Evolutionary conservation across 2,329 filamentous ascomycete species (phyloP).

Genomic region (Phoma sp.): DNA sequence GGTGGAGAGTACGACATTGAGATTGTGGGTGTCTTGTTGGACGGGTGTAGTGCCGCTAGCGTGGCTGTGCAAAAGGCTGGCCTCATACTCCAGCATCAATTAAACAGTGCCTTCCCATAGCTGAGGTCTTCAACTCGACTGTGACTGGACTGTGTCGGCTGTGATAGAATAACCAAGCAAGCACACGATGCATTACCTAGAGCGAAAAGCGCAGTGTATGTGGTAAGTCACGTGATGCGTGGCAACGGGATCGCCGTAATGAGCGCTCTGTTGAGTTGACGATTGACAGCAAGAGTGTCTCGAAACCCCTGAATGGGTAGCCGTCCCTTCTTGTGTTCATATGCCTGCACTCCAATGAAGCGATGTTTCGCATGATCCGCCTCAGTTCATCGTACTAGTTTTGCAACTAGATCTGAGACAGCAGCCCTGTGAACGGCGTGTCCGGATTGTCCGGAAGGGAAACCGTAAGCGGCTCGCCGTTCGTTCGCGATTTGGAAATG

Average conservation of each 20-base stretch:
- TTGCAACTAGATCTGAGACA: constrained; percentile 13
- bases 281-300: neutral
- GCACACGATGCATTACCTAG: neutral
- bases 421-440: constrained; percentile 19
- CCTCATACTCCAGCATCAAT: no score
- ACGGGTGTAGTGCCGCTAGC: no score
- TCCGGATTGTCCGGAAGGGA: constrained; percentile 6
- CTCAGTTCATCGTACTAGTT: constrained; percentile 12
- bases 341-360: neutral
- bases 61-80: no score
- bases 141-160: no score
- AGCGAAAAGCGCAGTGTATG: constrained; percentile 1
- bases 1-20: no score
- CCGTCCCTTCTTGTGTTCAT: neutral
- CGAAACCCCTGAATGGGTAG: neutral
- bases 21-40: no score
- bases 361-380: constrained; percentile 1
- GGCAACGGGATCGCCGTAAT: constrained; percentile 12
- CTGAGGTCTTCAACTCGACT: no score
- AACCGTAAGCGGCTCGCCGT: constrained; percentile 5
- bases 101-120: no score
- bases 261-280: neutral
- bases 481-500: constrained; percentile 10
- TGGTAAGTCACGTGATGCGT: constrained; percentile 11
- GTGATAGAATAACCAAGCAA: no score